A percentile compares a stretch with the other conserved stretches of the same genome.
phyloP scores from a whole-genome alignment of 306 rosid genomes.

The Quercus wislizeni region DNA sequence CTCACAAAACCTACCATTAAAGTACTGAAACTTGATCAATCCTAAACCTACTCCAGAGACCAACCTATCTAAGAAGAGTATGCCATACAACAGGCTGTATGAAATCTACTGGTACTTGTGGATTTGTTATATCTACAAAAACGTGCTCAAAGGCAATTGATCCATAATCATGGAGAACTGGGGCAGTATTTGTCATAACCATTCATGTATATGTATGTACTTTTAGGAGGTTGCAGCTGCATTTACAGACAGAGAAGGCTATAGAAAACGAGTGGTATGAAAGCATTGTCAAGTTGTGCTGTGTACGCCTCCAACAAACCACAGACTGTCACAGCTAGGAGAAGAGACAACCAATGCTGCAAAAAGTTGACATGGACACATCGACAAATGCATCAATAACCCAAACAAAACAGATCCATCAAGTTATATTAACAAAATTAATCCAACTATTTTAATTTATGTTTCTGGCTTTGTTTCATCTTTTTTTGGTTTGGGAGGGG shows the following conservation, averaged over 20 bases:
- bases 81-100: background rate
- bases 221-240: slow-evolving; percentile 21
- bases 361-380: slow-evolving; percentile 18
- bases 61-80: slow-evolving; percentile 9
- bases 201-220: background rate
- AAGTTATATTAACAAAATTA: background rate
- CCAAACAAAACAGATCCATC: background rate
- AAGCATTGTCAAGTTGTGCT: slow-evolving; percentile 92
- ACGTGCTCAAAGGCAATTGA: slow-evolving; percentile 12
- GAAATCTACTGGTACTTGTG: slow-evolving; percentile 14
- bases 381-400: slow-evolving; percentile 25
- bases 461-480: background rate
- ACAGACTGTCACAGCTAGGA: slow-evolving; percentile 76
- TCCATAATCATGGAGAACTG: slow-evolving; percentile 1
- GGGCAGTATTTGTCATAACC: slow-evolving; percentile 9
- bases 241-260: slow-evolving; percentile 86
- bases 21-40: background rate
- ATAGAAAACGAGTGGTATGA: slow-evolving; percentile 87
- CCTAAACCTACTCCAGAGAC: slow-evolving; percentile 9
- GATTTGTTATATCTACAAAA: slow-evolving; percentile 32
- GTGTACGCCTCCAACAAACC: slow-evolving; percentile 98
- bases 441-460: background rate
- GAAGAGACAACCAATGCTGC: slow-evolving; percentile 89
- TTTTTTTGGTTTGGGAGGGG: background rate
- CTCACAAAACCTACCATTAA: background rate